Conservation (phyloP, 2,329 filamentous ascomycete species). For the Phoma herbarum region DNA sequence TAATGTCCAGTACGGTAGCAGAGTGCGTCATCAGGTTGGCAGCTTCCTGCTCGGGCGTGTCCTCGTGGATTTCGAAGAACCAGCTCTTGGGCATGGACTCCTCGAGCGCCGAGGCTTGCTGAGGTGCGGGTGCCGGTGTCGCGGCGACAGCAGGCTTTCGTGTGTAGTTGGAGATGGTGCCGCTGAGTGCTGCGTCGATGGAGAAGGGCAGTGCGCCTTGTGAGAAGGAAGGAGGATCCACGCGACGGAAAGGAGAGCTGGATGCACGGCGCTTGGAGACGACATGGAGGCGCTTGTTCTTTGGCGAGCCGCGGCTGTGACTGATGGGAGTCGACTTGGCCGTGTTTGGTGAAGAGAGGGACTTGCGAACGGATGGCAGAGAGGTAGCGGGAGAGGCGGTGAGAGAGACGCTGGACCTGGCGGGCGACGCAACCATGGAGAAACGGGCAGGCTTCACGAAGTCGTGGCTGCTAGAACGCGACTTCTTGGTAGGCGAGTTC, state of each 20-base stretch:
- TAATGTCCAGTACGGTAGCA: slow-evolving; percentile 86
- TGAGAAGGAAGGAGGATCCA: slow-evolving; percentile 74
- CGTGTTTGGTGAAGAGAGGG: slow-evolving; percentile 54
- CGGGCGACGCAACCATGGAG: slow-evolving; percentile 45
- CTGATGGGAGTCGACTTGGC: slow-evolving; percentile 55
- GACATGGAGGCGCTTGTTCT: slow-evolving; percentile 73
- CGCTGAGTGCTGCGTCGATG: slow-evolving; percentile 82
- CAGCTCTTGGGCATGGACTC: slow-evolving; percentile 69
- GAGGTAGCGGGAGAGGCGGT: slow-evolving; percentile 37
- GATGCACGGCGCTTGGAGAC: slow-evolving; percentile 73
- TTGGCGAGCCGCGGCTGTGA: slow-evolving; percentile 76
- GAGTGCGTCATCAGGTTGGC: slow-evolving; percentile 93
- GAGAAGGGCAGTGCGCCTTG: slow-evolving; percentile 72
- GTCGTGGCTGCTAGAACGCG: slow-evolving; percentile 54
- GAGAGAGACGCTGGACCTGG: slow-evolving; percentile 34
- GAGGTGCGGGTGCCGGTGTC: slow-evolving; percentile 52
- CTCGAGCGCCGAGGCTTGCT: slow-evolving; percentile 52
- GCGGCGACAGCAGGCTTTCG: slow-evolving; percentile 53
- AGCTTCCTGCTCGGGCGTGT: slow-evolving; percentile 88
- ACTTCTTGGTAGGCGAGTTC: slow-evolving; percentile 63
- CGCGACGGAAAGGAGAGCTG: slow-evolving; percentile 68
- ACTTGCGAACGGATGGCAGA: slow-evolving; percentile 47
- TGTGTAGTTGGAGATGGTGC: slow-evolving; percentile 72
- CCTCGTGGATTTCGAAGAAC: slow-evolving; percentile 95
- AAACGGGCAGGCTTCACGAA: slow-evolving; percentile 54